Evolutionary conservation across 2,329 filamentous ascomycete species (phyloP), one percentile per base, ranked within the genome.

Genomic region (Ascochyta viciae-villosae): DNA sequence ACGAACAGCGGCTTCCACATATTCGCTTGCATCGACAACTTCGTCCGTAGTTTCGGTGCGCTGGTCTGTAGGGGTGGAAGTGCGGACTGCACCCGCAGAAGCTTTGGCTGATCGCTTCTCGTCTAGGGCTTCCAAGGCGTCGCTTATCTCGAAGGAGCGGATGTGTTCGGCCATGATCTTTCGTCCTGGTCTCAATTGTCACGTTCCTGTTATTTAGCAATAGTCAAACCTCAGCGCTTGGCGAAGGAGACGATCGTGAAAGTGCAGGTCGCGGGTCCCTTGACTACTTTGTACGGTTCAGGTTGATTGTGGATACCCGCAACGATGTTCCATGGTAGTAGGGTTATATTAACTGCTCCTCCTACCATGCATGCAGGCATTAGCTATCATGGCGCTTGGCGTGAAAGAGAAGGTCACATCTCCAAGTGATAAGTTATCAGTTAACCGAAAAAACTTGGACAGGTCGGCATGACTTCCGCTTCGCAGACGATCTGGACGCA

Each of bases 351-450:
- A 2, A 16, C 31, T 6, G 10, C 34, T 33, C 13, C 35, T 31
- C 9, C 35, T 6, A 2, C 24, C 5, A 33, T 24, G 35, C 35
- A 10, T 34, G 37, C 22, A 34, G 9, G 19, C 46, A 40, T 41
- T 34, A 5, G 37, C 27, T 49, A 49, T 41, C 37, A 49, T 40
- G 37, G 46, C 46, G 46, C 46, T 49, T 49, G 46, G 37, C 27
- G 37, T 49, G 37, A 49, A 49, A 40, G 26, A 49, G 46, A 49
- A 49, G 46, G 46, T 49, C 46, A 23, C 46, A 41, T 49, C 46
- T 16, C 37, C 12, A 26, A n/a, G 16, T 41, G 46, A 41, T 41
- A 40, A 10, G 27, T 49, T 49, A 49, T 49, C 46, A 24, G 41
- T 49, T 16, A 5, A 35, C 33, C 33, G 33, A 16, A 35, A 35